Percentiles rank a stretch among this genome's conserved stretches.
These are phyloP conservation scores for Eucalyptus sp. DNA, from an alignment of 345 rosid genomes.

Conservation along the genomic window DNA sequence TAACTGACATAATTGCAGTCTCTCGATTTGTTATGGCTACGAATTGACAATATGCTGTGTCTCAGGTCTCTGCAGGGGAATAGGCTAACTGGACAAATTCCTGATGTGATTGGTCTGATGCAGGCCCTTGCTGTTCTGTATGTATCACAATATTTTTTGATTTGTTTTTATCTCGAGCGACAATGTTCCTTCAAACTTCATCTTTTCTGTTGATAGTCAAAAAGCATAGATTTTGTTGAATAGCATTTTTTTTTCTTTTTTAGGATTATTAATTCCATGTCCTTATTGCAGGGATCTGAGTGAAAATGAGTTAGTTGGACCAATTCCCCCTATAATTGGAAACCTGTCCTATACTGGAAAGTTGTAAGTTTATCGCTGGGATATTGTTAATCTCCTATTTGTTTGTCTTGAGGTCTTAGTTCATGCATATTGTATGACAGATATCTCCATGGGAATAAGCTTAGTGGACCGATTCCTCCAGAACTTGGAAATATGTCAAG, in stretches of 20 bases:
- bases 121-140: constrained; percentile 97
- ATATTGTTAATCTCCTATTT: neutral
- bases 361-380: constrained; percentile 32
- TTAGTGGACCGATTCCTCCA: constrained; percentile 82
- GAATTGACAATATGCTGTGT: neutral
- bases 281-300: constrained; percentile 60
- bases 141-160: constrained; percentile 3
- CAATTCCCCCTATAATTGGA: constrained; percentile 86
- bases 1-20: neutral
- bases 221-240: neutral
- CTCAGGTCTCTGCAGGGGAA: constrained; percentile 92
- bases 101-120: constrained; percentile 91
- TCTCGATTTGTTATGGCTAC: neutral
- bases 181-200: neutral
- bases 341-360: constrained; percentile 88
- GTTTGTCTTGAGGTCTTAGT: neutral
- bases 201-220: neutral
- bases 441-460: constrained; percentile 89
- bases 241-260: neutral
- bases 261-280: neutral
- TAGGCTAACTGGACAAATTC: constrained; percentile 61
- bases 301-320: constrained; percentile 81
- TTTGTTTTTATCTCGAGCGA: neutral
- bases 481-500: constrained; percentile 97
- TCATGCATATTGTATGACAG: constrained; percentile 12